These are phyloP conservation scores for Eucalyptus decipiens DNA, from an alignment of 345 rosid species.

Conservation along the genomic window DNA sequence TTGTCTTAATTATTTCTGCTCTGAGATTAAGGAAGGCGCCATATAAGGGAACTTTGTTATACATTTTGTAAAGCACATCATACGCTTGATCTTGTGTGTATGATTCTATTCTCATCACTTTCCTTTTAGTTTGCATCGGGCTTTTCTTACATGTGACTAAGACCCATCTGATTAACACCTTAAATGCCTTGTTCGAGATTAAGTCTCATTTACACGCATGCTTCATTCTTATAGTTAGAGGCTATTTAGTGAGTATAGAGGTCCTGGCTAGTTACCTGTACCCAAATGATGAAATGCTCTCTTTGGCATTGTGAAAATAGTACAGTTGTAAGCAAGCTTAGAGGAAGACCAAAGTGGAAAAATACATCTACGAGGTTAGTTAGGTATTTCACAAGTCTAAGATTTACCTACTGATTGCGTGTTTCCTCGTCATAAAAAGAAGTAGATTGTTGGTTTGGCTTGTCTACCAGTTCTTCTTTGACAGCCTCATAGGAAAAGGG, in stretches of 20 bases:
- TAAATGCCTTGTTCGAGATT: background rate
- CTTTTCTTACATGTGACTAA: background rate
- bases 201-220: background rate
- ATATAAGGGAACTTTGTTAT: background rate
- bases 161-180: background rate
- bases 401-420: background rate
- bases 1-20: background rate
- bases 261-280: background rate
- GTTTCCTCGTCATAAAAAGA: background rate
- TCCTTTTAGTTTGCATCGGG: background rate
- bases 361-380: background rate
- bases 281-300: background rate
- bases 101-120: background rate
- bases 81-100: background rate
- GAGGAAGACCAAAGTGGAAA: background rate
- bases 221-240: background rate
- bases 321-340: background rate
- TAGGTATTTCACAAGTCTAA: background rate
- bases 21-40: background rate
- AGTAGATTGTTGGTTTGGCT: background rate
- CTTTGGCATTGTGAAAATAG: background rate
- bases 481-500: background rate
- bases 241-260: background rate
- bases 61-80: background rate
- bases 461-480: background rate